A percentile compares a stretch with the other conserved stretches of the same genome.
phyloP scores from a whole-genome alignment of 352 stramenopile genomes.

The Globisporangium megalacanthum region DNA sequence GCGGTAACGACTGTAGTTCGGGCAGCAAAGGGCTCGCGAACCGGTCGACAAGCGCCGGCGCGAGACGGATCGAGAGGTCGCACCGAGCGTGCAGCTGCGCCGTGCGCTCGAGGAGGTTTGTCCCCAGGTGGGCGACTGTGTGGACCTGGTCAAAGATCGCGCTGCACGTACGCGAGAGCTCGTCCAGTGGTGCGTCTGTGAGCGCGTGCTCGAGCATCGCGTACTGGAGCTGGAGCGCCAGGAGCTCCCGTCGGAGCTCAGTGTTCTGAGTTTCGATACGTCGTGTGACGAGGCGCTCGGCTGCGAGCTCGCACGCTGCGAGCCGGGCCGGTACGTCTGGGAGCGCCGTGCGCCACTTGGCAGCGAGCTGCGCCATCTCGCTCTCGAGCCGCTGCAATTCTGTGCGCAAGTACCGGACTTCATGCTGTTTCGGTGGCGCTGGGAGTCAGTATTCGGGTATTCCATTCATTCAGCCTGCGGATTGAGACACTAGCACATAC shows the following conservation, averaged over 20 bases:
- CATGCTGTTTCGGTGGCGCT: not conserved
- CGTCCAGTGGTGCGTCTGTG: conserved; percentile 34
- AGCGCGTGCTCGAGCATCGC: conserved; percentile 40
- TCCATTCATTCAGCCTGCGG: too few relatives aligned
- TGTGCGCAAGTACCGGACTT: not conserved
- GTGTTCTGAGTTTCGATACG: conserved; percentile 44
- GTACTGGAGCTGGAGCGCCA: conserved; percentile 55
- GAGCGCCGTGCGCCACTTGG: conserved; percentile 36
- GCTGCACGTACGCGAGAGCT: conserved; percentile 22
- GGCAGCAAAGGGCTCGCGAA: conserved; percentile 26
- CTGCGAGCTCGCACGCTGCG: conserved; percentile 40
- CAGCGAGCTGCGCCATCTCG: conserved; percentile 27
- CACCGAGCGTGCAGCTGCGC: conserved; percentile 29
- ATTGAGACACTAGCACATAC: too few relatives aligned
- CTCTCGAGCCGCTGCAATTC: conserved; percentile 19
- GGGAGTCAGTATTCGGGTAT: too few relatives aligned
- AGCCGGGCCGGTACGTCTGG: conserved; percentile 29
- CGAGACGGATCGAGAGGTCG: conserved; percentile 22
- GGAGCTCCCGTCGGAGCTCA: conserved; percentile 38
- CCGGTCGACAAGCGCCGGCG: conserved; percentile 23
- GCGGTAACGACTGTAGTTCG: conserved; percentile 20
- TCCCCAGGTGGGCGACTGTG: conserved; percentile 21
- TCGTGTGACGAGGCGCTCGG: conserved; percentile 37
- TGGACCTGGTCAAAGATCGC: conserved; percentile 43
- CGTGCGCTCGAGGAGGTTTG: conserved; percentile 12